A percentile compares a stretch with the other conserved stretches of the same genome.
These are phyloP conservation scores for Asclepias syriaca DNA, from an alignment of 257 asterid genomes.

Conservation along the genomic window DNA sequence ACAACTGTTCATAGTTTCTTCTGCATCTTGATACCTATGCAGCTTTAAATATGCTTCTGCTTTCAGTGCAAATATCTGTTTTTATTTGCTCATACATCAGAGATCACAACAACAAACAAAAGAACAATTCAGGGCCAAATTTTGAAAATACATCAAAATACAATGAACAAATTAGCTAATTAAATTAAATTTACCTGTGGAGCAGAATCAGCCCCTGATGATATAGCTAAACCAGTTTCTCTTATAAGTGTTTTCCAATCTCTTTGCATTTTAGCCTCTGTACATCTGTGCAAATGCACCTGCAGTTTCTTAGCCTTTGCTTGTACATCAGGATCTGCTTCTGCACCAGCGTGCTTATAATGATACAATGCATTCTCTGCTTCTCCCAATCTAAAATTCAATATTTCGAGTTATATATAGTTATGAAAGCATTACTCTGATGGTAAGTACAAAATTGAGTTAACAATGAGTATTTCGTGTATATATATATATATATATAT, in stretches of 20 bases:
- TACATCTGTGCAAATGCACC: slow-evolving; percentile 45
- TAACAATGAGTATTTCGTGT: too few relatives aligned
- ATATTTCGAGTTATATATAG: too few relatives aligned
- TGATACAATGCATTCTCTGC: slow-evolving; percentile 64
- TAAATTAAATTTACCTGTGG: slow-evolving; percentile 46
- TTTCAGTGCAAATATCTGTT: slow-evolving; percentile 66
- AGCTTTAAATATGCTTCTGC: slow-evolving; percentile 71
- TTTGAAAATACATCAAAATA: not conserved
- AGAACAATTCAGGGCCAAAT: too few relatives aligned
- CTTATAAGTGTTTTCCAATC: slow-evolving; percentile 60
- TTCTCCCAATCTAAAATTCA: slow-evolving; percentile 56
- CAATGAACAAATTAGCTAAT: not conserved
- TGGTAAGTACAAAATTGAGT: too few relatives aligned
- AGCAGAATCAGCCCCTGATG: slow-evolving; percentile 83
- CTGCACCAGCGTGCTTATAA: slow-evolving; percentile 66
- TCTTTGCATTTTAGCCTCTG: slow-evolving; percentile 53
- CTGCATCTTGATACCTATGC: slow-evolving; percentile 66
- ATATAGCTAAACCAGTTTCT: slow-evolving; percentile 49
- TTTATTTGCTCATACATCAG: not conserved
- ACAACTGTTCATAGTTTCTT: slow-evolving; percentile 45
- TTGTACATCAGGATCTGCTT: slow-evolving; percentile 71
- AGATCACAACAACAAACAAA: slow-evolving; percentile 1
- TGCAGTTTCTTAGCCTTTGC: slow-evolving; percentile 47
- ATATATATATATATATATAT: too few relatives aligned
- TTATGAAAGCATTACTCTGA: too few relatives aligned